Base-by-base conservation (phyloP, 2,329 filamentous ascomycete species). In the Aspergillus tamarii region DNA sequence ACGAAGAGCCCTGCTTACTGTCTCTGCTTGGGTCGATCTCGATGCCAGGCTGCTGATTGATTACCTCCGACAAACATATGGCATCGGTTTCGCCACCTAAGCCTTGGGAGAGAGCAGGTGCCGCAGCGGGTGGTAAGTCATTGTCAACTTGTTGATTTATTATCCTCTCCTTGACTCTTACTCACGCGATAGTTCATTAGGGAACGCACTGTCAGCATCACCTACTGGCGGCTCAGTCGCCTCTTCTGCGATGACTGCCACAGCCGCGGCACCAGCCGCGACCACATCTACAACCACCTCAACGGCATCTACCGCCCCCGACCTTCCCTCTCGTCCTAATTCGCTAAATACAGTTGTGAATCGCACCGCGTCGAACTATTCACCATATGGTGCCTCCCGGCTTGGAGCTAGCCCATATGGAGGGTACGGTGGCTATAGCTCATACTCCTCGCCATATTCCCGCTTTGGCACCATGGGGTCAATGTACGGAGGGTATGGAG, bases 101-200 rank as follows among this genome's bases (percentile, higher is more conserved):
- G 82, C 95, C 95, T 54, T 99, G 95, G 95, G 95, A 99, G 82
- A 88, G 90, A 78, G 86, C 89, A 69, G 91, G 90, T 80, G 84
- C 84, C 70, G 75, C 82, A 69, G 75, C 83, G 74, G 79, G 86
- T 75, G 79, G 86, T 89, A 81, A 73, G 83, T 81, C 55, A 52
- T 57, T 56, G 6, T 59, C 26, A 62, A 61, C 61, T 65, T 64
- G 58, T 43, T 62, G 60, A 58, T 50, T 56, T 46, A 36, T 30
- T 9, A 46, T 21, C 11, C 36, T 12, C 9, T 30, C 46, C 43
- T n/a, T 54, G 56, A 48, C 59, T 34, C 63, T 46, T 41, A 43
- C 59, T 67, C 45, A 60, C 50, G n/a, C 43, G 34, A 34, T 9
- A 39, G n/a, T 28, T 5, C 14, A 50, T 21, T 34, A 75, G 74